Evolutionary conservation across 139 green algal species (phyloP).

Genomic region (Nannochloris sp.): DNA sequence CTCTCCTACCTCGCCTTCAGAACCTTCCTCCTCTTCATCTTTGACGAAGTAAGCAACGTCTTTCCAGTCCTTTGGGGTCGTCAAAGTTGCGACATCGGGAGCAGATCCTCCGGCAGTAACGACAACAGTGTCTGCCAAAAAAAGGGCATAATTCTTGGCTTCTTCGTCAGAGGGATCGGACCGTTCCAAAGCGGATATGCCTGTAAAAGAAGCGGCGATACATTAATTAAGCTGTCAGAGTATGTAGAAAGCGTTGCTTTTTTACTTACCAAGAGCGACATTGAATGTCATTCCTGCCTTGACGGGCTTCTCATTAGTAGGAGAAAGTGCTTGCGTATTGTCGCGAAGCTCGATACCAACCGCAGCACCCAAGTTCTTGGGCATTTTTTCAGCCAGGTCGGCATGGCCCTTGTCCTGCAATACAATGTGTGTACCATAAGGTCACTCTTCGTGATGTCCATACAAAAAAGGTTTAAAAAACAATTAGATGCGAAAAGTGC

Average conservation of each 20-base stretch:
- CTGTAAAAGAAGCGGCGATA: conserved; percentile 3
- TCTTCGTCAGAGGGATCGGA: conserved; percentile 10
- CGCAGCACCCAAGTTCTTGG: conserved; percentile 79
- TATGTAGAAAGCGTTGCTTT: too few species aligned
- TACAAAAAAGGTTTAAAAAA: not conserved
- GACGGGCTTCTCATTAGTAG: conserved; percentile 39
- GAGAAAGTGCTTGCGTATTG: conserved; percentile 32
- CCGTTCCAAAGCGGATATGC: conserved; percentile 15
- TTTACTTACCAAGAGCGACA: conserved; percentile 43
- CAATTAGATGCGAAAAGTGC: not conserved
- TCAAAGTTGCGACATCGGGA: conserved; percentile 56
- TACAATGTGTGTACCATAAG: not conserved
- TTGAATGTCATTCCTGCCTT: conserved; percentile 62
- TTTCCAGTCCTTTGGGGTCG: conserved; percentile 43
- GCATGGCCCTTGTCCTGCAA: conserved; percentile 38
- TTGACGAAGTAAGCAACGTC: conserved; percentile 63
- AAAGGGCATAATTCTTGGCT: conserved; percentile 47
- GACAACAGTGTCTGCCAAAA: conserved; percentile 87
- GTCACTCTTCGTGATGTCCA: not conserved
- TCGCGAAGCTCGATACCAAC: conserved; percentile 90
- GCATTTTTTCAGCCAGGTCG: conserved; percentile 61
- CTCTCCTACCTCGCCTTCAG: conserved; percentile 18
- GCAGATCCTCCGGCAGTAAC: conserved; percentile 33
- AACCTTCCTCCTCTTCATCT: conserved; percentile 18
- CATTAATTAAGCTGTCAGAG: too few species aligned